Conservation (phyloP, 345 rosid species). For the Linum trigynum region DNA sequence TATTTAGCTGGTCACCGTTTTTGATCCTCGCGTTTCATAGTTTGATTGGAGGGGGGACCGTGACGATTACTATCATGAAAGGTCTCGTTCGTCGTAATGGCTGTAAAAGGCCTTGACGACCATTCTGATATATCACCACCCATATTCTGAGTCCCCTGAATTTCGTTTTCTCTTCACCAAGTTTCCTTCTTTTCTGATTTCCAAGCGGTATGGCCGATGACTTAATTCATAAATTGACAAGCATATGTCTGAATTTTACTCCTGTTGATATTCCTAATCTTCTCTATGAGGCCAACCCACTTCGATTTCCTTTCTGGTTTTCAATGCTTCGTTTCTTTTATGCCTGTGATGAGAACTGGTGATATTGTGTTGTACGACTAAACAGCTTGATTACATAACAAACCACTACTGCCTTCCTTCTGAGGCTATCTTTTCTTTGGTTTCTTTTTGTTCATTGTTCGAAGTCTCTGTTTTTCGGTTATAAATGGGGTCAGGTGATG, state of each 20-base stretch:
- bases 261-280: conserved; percentile 68
- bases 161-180: background rate
- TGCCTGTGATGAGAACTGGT: conserved; percentile 33
- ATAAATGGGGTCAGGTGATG: conserved; percentile 50
- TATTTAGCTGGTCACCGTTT: too few relatives aligned
- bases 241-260: conserved; percentile 73
- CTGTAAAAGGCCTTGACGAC: conserved; percentile 75
- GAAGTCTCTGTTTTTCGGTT: background rate
- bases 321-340: background rate
- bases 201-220: conserved; percentile 44
- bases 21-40: too few relatives aligned
- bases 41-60: conserved; percentile 29
- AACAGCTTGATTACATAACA: conserved; percentile 26
- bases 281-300: conserved; percentile 71
- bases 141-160: conserved; percentile 66
- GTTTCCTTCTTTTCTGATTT: background rate
- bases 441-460: too few relatives aligned
- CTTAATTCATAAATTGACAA: conserved; percentile 46
- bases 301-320: background rate
- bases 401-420: conserved; percentile 71
- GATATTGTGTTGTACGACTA: conserved; percentile 23
- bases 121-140: conserved; percentile 98
- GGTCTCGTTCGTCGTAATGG: conserved; percentile 99
- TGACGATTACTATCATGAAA: conserved; percentile 51
- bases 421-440: conserved; percentile 20